A percentile compares a stretch with the other conserved stretches of the same genome.
These are phyloP conservation scores for Candida smagusa DNA, from an alignment of 1,139 yeast genomes.

Conservation along the genomic window DNA sequence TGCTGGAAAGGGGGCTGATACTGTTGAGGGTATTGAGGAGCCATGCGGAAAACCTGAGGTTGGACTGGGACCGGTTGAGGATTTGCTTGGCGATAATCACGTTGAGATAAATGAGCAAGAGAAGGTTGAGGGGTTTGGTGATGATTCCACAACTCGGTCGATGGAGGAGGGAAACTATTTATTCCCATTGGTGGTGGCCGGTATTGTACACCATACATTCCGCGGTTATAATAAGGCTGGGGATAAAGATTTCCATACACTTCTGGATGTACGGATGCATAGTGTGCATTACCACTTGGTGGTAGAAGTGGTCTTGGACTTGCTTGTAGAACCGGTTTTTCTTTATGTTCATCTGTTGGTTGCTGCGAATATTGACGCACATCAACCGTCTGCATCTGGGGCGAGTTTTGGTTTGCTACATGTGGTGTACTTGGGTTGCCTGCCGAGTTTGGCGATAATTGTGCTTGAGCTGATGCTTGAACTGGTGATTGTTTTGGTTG, in stretches of 20 bases:
- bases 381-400: no score
- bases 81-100: no score
- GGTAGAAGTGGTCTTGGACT: background rate
- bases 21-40: constrained; percentile 1
- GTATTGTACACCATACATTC: background rate
- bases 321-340: background rate
- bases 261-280: background rate
- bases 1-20: background rate
- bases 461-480: no score
- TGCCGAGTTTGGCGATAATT: no score
- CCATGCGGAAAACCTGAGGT: no score
- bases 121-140: background rate
- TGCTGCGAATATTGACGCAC: background rate
- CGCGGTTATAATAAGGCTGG: background rate
- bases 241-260: background rate
- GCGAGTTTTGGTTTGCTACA: no score
- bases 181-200: background rate
- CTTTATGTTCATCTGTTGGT: background rate
- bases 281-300: background rate
- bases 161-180: no score
- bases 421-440: no score
- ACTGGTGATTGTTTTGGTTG: no score
- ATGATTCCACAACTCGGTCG: background rate
- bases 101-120: background rate
- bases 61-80: no score